Conservation (phyloP, 306 rosid species). For the Fragaria iinumae region DNA sequence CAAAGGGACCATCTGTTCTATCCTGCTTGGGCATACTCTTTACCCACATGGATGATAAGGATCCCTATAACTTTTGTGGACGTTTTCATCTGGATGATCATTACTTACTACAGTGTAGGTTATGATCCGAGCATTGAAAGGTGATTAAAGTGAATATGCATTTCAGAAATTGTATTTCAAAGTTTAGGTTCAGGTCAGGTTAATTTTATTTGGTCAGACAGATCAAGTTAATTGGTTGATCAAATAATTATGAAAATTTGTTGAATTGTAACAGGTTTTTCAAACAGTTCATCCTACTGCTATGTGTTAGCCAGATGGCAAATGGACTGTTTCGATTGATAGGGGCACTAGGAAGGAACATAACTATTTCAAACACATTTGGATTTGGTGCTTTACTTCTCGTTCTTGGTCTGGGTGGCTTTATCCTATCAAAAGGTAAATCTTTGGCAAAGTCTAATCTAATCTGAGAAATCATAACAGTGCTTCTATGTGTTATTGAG, state of each 20-base stretch:
- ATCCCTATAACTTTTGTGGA: slow-evolving; percentile 40
- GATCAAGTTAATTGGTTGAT: neutral
- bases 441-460: neutral
- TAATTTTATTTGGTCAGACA: no score
- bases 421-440: slow-evolving; percentile 39
- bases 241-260: neutral
- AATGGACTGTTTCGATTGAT: slow-evolving; percentile 43
- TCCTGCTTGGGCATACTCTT: slow-evolving; percentile 48
- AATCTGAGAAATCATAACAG: neutral
- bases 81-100: slow-evolving; percentile 42
- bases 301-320: slow-evolving; percentile 44
- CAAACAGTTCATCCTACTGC: slow-evolving; percentile 35
- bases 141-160: slow-evolving; percentile 12
- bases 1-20: slow-evolving; percentile 49
- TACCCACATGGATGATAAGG: slow-evolving; percentile 40
- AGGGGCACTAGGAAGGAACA: slow-evolving; percentile 38
- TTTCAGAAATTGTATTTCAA: neutral
- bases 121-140: slow-evolving; percentile 41
- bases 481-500: neutral
- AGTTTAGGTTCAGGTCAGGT: neutral
- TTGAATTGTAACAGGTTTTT: slow-evolving; percentile 32
- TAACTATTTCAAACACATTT: slow-evolving; percentile 39
- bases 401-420: slow-evolving; percentile 42
- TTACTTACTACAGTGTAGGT: slow-evolving; percentile 44
- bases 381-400: slow-evolving; percentile 40